Evolutionary conservation across 208 protist species (phyloP).

Genomic region (Porcisia hertigi): DNA sequence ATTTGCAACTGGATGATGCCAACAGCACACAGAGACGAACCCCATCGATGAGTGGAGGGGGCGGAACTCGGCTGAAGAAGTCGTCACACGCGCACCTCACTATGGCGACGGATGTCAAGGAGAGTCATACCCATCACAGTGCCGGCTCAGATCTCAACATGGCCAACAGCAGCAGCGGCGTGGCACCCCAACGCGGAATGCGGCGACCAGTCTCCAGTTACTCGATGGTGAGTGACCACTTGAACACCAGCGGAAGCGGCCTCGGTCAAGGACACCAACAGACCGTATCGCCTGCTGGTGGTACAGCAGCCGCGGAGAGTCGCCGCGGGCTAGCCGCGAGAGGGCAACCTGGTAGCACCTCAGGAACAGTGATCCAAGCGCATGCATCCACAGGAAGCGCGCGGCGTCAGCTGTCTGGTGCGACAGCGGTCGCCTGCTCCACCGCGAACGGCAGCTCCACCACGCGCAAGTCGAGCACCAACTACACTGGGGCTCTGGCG

Average conservation of each 20-base stretch:
- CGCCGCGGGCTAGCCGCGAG: constrained; percentile 3
- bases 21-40: background rate
- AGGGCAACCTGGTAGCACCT: background rate
- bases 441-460: background rate
- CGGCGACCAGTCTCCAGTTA: constrained; percentile 32
- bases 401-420: constrained; percentile 9
- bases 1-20: constrained; percentile 11
- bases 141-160: background rate
- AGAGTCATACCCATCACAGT: constrained; percentile 4
- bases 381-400: constrained; percentile 20
- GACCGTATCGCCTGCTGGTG: constrained; percentile 2
- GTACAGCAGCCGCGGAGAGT: constrained; percentile 7
- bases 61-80: constrained; percentile 23
- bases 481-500: background rate
- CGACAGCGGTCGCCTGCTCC: background rate
- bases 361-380: constrained; percentile 19
- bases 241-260: background rate
- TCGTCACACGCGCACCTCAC: constrained; percentile 24
- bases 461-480: constrained; percentile 11
- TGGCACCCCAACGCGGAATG: constrained; percentile 45
- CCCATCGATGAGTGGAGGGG: background rate
- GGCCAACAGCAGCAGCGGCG: constrained; percentile 14
- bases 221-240: constrained; percentile 24
- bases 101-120: constrained; percentile 16
- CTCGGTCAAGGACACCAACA: background rate